Conservation (phyloP, 2,329 filamentous ascomycete species). For the Ophiostoma sp. region DNA sequence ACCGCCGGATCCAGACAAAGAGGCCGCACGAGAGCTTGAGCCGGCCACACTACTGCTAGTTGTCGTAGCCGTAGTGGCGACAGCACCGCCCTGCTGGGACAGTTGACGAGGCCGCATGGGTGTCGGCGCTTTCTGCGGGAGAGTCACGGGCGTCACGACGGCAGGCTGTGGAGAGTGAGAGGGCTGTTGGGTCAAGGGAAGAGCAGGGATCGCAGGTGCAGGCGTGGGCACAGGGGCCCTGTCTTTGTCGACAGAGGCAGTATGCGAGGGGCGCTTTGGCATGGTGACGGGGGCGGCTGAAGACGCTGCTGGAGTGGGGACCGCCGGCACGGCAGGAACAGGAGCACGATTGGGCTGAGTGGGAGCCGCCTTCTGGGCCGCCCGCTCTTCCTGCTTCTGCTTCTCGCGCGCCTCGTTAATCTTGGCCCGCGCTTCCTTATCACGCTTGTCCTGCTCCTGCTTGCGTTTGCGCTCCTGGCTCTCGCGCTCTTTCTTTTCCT, state of each 20-base stretch:
- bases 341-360: background rate
- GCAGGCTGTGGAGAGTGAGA: background rate
- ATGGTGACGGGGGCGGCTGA: conserved; percentile 35
- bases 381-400: conserved; percentile 45
- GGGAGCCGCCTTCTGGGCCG: conserved; percentile 44
- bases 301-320: conserved; percentile 29
- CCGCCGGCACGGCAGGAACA: conserved; percentile 28
- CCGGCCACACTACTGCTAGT: conserved; percentile 57
- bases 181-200: conserved; percentile 43
- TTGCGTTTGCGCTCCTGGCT: conserved; percentile 62
- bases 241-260: conserved; percentile 45
- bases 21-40: conserved; percentile 58
- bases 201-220: conserved; percentile 72
- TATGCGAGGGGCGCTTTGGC: conserved; percentile 42
- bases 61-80: background rate
- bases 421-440: conserved; percentile 48
- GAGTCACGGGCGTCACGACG: background rate
- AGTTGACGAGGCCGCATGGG: conserved; percentile 73
- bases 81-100: conserved; percentile 72
- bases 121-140: conserved; percentile 69
- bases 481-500: conserved; percentile 57
- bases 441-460: conserved; percentile 57
- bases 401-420: conserved; percentile 37
- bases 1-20: conserved; percentile 54
- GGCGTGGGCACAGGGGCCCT: conserved; percentile 77